Evolutionary conservation across 1,139 yeast species (phyloP), one percentile per base, ranked within the genome.

Genomic region (Yamadazyma aaseri): DNA sequence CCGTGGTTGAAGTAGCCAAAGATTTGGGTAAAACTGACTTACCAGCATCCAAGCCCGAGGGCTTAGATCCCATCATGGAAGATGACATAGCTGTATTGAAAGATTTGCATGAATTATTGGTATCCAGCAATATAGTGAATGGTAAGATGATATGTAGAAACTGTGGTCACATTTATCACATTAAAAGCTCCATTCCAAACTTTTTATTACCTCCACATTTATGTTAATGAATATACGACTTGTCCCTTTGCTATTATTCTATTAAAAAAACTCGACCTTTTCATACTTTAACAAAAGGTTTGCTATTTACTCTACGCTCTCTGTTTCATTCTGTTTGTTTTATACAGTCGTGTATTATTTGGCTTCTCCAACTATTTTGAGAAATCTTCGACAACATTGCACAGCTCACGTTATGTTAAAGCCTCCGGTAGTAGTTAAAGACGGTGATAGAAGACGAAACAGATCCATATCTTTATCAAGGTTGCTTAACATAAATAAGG

Each of bases 111-210:
- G 64, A 73, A 4, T 65, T 92, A 43, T 71, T 94, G 41, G 63
- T 92, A 33, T 96, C 90, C 42, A 90, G 97, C 1, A 89, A 82
- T 45, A 86, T 92, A 38, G 58, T 72, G 13, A 92, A 89, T 49
- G 99, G 98, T 3, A 79, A 81, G 51, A 89, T 92, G 97, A 67
- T 71, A 12, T 92, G 99, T 58, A 71, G 76, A 18, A 83, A 81
- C 60, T 92, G 99, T 58, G 81, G 78, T 2, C 97, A 92, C 57
- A 70, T 85, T 11, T 94, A 90, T 62, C 79, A 83, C 63, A 86
- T 92, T 63, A 90, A 90, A 63, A 90, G 89, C 67, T 79, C 92
- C 38, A 89, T 92, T 50, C 97, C 99, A 31, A 92, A 92, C 69
- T 86, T 92, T 60, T 68, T 92, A 41, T 73, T 92, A 34, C 97